A percentile compares a stretch with the other conserved stretches of the same genome.
phyloP scores from a whole-genome alignment of 2,329 filamentous ascomycete species.

The Penicillium occitanis region DNA sequence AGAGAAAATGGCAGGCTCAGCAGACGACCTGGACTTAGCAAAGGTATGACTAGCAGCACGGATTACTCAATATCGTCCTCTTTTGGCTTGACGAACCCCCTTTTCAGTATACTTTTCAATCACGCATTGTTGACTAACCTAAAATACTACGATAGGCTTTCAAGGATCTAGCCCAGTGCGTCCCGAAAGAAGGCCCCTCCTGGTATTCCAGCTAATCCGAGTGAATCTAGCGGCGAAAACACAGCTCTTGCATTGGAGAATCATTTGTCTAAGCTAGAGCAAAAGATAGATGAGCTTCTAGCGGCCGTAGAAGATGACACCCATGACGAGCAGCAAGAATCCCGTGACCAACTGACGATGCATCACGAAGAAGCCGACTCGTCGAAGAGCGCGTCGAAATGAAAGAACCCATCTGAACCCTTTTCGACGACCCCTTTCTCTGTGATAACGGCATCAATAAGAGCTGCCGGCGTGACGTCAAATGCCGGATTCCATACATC shows the following conservation, averaged over 20 bases:
- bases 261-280: conserved; percentile 55
- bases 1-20: conserved; percentile 10
- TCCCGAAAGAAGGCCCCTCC: not conserved
- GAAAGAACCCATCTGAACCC: conserved; percentile 67
- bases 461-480: conserved; percentile 82
- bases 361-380: conserved; percentile 19
- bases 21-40: conserved; percentile 16
- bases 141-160: conserved; percentile 29
- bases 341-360: conserved; percentile 9
- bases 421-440: conserved; percentile 87
- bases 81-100: not conserved
- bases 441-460: conserved; percentile 93
- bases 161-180: conserved; percentile 33
- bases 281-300: conserved; percentile 49
- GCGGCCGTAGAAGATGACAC: conserved; percentile 25
- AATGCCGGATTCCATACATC: conserved; percentile 96
- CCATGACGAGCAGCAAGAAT: not conserved
- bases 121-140: not conserved
- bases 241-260: conserved; percentile 57
- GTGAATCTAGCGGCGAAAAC: conserved; percentile 50
- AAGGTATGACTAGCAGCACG: conserved; percentile 3
- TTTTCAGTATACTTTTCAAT: not conserved
- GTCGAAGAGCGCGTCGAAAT: conserved; percentile 45
- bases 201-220: conserved; percentile 1
- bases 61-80: not conserved